Conservation (phyloP, 768 basidiomycete genomes). For the Leccinum rimulosum region DNA sequence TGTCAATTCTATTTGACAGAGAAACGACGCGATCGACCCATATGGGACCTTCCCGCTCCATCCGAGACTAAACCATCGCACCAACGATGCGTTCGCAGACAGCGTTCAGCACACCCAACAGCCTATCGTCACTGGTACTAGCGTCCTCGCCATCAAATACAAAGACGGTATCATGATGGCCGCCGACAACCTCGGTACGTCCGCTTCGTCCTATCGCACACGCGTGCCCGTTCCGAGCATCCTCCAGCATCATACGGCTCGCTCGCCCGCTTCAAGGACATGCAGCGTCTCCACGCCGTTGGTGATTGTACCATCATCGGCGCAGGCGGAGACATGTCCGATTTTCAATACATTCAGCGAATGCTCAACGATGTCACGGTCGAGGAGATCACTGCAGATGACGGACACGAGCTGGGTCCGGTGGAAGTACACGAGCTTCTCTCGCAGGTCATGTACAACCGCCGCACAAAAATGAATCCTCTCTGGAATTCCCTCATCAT, state of each 20-base stretch:
- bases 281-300: constrained; percentile 83
- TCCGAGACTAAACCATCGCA: constrained; percentile 48
- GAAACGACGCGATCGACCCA: constrained; percentile 72
- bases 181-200: constrained; percentile 91
- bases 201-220: neutral
- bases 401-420: constrained; percentile 83
- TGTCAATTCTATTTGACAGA: constrained; percentile 4
- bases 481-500: constrained; percentile 95
- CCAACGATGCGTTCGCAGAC: constrained; percentile 56
- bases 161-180: constrained; percentile 98
- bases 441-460: constrained; percentile 84
- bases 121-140: constrained; percentile 96
- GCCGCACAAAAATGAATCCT: constrained; percentile 87
- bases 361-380: constrained; percentile 74
- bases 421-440: constrained; percentile 92
- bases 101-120: constrained; percentile 84
- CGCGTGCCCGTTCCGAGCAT: neutral
- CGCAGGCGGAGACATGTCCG: constrained; percentile 95
- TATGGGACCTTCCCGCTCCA: constrained; percentile 78
- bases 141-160: constrained; percentile 90
- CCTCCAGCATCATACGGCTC: constrained; percentile 91
- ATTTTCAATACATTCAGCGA: constrained; percentile 90
- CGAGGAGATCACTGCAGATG: constrained; percentile 77
- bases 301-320: constrained; percentile 86
- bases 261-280: constrained; percentile 92